A percentile compares a stretch with the other conserved stretches of the same genome.
Evolutionary conservation across 331 rosid species (phyloP).

Genomic region (Spiraea crenata): DNA sequence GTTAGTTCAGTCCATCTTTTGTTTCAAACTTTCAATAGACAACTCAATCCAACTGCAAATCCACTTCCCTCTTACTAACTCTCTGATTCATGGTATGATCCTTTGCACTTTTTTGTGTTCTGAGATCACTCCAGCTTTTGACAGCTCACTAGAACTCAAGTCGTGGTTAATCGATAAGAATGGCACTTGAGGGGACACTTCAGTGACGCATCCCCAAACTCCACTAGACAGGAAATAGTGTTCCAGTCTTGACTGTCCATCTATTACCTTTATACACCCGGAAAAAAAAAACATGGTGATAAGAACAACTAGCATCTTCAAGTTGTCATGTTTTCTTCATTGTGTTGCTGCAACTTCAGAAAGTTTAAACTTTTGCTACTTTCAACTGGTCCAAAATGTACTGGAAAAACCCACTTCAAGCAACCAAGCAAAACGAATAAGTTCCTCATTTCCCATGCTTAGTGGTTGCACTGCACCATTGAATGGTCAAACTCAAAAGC

Average conservation of each 20-base stretch:
- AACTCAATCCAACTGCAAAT: too few species aligned
- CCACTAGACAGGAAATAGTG: background rate
- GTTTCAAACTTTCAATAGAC: too few species aligned
- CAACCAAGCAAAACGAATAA: background rate
- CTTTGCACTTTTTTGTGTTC: too few species aligned
- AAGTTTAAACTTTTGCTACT: background rate
- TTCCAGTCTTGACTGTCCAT: background rate
- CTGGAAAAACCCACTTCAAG: background rate
- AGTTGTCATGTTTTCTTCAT: background rate
- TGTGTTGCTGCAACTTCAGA: background rate
- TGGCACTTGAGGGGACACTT: background rate
- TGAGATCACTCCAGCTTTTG: background rate
- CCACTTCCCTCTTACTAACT: too few species aligned
- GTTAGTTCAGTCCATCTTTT: too few species aligned
- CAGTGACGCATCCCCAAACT: background rate
- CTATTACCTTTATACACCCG: background rate
- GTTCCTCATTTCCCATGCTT: constrained; percentile 8
- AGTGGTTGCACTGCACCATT: background rate
- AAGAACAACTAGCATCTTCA: background rate
- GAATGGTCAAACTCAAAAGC: background rate
- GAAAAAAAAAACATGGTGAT: background rate
- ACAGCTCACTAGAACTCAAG: background rate
- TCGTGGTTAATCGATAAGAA: background rate
- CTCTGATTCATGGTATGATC: too few species aligned
- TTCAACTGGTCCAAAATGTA: background rate